Evolutionary conservation across 1,139 yeast species (phyloP).

Genomic region (Pichia sp.): DNA sequence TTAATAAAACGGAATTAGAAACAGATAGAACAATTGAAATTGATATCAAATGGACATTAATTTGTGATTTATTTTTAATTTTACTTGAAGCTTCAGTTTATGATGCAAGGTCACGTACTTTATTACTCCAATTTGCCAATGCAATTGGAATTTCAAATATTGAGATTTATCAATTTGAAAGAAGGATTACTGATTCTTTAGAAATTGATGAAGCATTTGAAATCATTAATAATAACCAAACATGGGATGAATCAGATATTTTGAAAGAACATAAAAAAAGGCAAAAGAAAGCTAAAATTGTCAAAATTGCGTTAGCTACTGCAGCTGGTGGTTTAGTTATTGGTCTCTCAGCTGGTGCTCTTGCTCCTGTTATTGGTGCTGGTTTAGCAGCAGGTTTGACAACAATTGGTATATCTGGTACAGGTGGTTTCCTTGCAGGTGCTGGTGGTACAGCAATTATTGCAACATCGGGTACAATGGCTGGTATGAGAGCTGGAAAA

Average conservation of each 20-base stretch:
- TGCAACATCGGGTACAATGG: constrained; percentile 83
- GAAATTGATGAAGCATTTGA: constrained; percentile 46
- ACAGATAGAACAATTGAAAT: constrained; percentile 38
- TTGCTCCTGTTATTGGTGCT: constrained; percentile 98
- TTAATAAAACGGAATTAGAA: constrained; percentile 25
- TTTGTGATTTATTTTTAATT: constrained; percentile 82
- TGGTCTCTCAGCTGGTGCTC: constrained; percentile 88
- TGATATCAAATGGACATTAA: constrained; percentile 86
- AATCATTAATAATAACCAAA: constrained; percentile 38
- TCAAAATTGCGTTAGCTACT: constrained; percentile 91
- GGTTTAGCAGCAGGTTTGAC: constrained; percentile 97
- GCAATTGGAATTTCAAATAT: constrained; percentile 50
- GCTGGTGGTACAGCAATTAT: constrained; percentile 95
- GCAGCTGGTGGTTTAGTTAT: constrained; percentile 94
- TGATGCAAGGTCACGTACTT: constrained; percentile 80
- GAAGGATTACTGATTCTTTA: constrained; percentile 81
- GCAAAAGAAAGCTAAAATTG: constrained; percentile 58
- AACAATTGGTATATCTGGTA: constrained; percentile 89
- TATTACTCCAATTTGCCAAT: constrained; percentile 61
- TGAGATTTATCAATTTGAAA: constrained; percentile 83
- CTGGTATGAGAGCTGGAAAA: constrained; percentile 86
- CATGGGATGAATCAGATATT: constrained; percentile 62
- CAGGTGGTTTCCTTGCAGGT: constrained; percentile 88
- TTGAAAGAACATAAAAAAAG: constrained; percentile 66
- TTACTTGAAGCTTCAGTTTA: constrained; percentile 79